These are phyloP conservation scores for Hawksworthiomyces lignivorus DNA, from an alignment of 2,329 filamentous ascomycete species.

Conservation along the genomic window DNA sequence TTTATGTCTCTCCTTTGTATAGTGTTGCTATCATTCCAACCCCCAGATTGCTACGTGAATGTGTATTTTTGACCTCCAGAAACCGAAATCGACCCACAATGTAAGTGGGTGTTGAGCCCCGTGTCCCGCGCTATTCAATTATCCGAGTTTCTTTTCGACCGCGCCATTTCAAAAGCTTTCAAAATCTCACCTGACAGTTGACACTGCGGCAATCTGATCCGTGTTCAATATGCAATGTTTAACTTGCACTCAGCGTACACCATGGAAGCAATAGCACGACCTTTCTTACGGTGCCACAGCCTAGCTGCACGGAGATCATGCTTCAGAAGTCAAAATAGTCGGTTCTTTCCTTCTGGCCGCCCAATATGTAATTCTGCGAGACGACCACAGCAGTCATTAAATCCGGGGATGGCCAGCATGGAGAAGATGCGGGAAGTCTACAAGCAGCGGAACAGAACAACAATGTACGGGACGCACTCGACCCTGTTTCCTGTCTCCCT, in stretches of 20 bases:
- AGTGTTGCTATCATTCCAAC: too few relatives aligned
- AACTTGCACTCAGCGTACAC: neutral
- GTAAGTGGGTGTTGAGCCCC: too few relatives aligned
- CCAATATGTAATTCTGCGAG: constrained; percentile 16
- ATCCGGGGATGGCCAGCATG: constrained; percentile 43
- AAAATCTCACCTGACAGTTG: constrained; percentile 3
- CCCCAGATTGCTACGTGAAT: too few relatives aligned
- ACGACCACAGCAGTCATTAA: constrained; percentile 17
- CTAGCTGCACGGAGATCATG: constrained; percentile 5
- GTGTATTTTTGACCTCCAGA: too few relatives aligned
- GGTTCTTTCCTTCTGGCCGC: neutral
- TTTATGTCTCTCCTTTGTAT: too few relatives aligned
- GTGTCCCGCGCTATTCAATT: too few relatives aligned
- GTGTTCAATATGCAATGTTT: too few relatives aligned
- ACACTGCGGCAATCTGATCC: too few relatives aligned
- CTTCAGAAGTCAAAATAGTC: constrained; percentile 1
- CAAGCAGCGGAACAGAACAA: constrained; percentile 59
- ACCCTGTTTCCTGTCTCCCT: constrained; percentile 2
- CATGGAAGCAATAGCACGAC: constrained; percentile 9
- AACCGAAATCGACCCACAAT: too few relatives aligned
- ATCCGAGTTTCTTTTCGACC: too few relatives aligned
- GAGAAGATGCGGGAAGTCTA: constrained; percentile 58
- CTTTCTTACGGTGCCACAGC: constrained; percentile 1
- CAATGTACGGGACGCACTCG: constrained; percentile 38
- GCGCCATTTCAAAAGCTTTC: too few relatives aligned